Evolutionary conservation across 441 rosid genomes (phyloP).

Genomic region (Arabidopsis hybrid): DNA sequence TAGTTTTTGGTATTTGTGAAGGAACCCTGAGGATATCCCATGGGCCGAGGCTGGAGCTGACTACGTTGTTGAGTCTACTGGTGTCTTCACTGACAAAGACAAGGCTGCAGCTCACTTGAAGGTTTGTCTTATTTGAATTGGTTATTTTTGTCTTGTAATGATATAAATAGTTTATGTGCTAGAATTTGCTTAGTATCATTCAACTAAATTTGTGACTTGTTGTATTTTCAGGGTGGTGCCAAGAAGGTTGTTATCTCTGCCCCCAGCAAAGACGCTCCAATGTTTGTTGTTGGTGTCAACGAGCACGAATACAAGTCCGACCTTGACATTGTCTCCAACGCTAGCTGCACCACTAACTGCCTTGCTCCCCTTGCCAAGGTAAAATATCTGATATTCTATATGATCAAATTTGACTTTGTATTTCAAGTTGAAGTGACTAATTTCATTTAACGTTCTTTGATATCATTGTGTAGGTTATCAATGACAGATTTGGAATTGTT

Average conservation of each 20-base stretch:
- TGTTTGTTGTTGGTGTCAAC: constrained; percentile 94
- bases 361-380: constrained; percentile 96
- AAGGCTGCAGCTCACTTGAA: constrained; percentile 96
- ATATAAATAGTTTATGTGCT: neutral
- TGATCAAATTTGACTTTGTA: neutral
- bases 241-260: constrained; percentile 88
- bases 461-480: constrained; percentile 49
- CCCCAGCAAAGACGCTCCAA: constrained; percentile 92
- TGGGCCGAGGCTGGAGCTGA: constrained; percentile 92
- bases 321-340: constrained; percentile 79
- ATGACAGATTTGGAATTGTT: constrained; percentile 62
- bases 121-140: constrained; percentile 45
- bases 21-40: constrained; percentile 98
- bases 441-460: neutral
- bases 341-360: constrained; percentile 94
- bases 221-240: constrained; percentile 72
- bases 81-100: constrained; percentile 96
- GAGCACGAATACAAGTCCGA: constrained; percentile 79
- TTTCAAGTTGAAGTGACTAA: neutral
- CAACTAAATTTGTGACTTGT: constrained; percentile 3
- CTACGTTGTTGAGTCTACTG: constrained; percentile 88
- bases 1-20: constrained; percentile 46
- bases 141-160: neutral
- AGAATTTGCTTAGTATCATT: neutral
- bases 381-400: neutral